These are phyloP conservation scores for Peterozyma toletana DNA, from an alignment of 805 yeast genomes.

Conservation along the genomic window DNA sequence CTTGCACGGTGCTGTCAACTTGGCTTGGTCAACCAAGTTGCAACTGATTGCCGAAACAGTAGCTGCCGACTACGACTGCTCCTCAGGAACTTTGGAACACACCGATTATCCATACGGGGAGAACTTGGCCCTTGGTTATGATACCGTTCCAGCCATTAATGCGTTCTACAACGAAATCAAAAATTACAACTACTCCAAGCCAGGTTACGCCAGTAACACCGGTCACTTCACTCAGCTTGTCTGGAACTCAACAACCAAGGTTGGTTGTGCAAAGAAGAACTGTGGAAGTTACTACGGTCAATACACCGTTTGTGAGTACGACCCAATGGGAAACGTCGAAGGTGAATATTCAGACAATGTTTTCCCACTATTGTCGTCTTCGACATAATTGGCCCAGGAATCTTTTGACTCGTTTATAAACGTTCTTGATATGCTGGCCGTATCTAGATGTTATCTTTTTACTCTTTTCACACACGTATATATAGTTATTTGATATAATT, in stretches of 20 bases:
- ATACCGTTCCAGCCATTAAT: conserved; percentile 46
- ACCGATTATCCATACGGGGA: conserved; percentile 67
- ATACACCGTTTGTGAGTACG: conserved; percentile 70
- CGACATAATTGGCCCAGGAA: no score
- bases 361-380: not conserved
- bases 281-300: conserved; percentile 41
- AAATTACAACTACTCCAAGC: conserved; percentile 43
- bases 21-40: conserved; percentile 50
- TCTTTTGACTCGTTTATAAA: no score
- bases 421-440: no score
- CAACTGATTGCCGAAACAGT: conserved; percentile 50
- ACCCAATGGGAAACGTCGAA: conserved; percentile 64
- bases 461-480: no score
- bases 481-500: no score
- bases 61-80: conserved; percentile 48
- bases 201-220: conserved; percentile 42
- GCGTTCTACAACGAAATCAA: conserved; percentile 69
- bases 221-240: conserved; percentile 77
- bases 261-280: conserved; percentile 62
- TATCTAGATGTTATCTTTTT: no score
- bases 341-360: conserved; percentile 37
- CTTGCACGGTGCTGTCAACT: conserved; percentile 38
- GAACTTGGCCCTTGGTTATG: conserved; percentile 67
- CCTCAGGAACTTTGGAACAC: conserved; percentile 49
- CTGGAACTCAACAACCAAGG: conserved; percentile 52